Conservation (phyloP, 257 asterid species). For the Nyctanthes arbortristis region DNA sequence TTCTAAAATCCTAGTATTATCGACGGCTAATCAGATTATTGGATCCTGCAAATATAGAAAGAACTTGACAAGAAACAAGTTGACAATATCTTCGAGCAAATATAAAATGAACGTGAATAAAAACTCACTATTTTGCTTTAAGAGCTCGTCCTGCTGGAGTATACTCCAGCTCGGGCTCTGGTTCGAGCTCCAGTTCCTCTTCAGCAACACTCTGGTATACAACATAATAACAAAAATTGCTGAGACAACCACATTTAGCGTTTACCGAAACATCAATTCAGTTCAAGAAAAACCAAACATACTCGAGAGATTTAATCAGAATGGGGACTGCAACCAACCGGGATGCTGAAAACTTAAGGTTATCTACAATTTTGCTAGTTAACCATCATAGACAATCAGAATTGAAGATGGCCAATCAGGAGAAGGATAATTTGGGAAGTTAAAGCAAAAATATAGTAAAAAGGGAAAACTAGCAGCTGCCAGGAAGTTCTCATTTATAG, state of each 20-base stretch:
- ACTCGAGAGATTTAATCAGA: neutral
- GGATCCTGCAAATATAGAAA: neutral
- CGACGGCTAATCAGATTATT: neutral
- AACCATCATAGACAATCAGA: neutral
- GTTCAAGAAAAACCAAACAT: neutral
- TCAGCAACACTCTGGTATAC: constrained; percentile 55
- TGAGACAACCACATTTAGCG: neutral
- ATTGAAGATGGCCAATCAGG: neutral
- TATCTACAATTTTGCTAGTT: neutral
- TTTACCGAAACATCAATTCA: neutral
- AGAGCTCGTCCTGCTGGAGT: constrained; percentile 81
- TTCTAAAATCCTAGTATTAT: neutral
- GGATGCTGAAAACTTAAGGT: neutral
- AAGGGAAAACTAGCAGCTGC: neutral
- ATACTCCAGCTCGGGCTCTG: constrained; percentile 70
- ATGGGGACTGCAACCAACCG: neutral
- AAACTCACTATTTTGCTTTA: constrained; percentile 86
- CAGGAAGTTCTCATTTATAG: neutral
- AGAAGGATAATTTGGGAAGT: neutral
- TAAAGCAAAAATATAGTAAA: neutral
- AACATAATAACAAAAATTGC: constrained; percentile 30
- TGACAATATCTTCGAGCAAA: too few relatives aligned
- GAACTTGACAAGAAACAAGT: neutral
- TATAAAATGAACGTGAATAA: neutral
- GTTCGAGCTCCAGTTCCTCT: constrained; percentile 63